A percentile compares a stretch with the other conserved stretches of the same genome.
phyloP scores from a whole-genome alignment of 1,139 yeast species.

The Blastobotrys raffinosifermentans region DNA sequence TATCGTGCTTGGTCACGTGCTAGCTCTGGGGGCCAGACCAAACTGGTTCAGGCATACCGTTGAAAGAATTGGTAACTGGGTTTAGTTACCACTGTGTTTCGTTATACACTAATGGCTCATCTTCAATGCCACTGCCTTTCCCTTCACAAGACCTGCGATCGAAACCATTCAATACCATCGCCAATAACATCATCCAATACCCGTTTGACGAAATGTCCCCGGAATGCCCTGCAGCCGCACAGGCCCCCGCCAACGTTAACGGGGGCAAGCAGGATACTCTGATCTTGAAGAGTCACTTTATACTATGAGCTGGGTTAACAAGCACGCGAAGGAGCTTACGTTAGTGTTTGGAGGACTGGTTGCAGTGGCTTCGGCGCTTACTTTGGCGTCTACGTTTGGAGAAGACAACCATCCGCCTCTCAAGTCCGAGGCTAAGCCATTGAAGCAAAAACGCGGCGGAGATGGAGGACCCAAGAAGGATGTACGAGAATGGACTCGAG shows the following conservation, averaged over 20 bases:
- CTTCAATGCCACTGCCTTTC: too few species aligned
- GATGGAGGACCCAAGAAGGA: conserved; percentile 14
- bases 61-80: too few species aligned
- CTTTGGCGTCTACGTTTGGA: conserved; percentile 16
- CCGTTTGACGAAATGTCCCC: too few species aligned
- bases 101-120: too few species aligned
- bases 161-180: too few species aligned
- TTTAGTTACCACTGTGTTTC: too few species aligned
- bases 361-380: conserved; percentile 23
- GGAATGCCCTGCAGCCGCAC: not conserved
- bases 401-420: conserved; percentile 8
- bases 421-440: conserved; percentile 8
- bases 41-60: too few species aligned
- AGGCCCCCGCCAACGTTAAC: not conserved
- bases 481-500: conserved; percentile 21
- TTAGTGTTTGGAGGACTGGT: conserved; percentile 25
- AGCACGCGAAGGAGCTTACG: conserved; percentile 19
- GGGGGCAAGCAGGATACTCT: not conserved
- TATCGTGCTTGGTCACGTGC: too few species aligned
- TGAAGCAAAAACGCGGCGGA: conserved; percentile 11
- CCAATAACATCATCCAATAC: too few species aligned
- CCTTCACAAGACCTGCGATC: too few species aligned
- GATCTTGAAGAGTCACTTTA: too few species aligned
- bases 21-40: too few species aligned
- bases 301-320: conserved; percentile 21